Evolutionary conservation across 805 yeast genomes (phyloP).

Genomic region (Yarrowia phangngaensis): DNA sequence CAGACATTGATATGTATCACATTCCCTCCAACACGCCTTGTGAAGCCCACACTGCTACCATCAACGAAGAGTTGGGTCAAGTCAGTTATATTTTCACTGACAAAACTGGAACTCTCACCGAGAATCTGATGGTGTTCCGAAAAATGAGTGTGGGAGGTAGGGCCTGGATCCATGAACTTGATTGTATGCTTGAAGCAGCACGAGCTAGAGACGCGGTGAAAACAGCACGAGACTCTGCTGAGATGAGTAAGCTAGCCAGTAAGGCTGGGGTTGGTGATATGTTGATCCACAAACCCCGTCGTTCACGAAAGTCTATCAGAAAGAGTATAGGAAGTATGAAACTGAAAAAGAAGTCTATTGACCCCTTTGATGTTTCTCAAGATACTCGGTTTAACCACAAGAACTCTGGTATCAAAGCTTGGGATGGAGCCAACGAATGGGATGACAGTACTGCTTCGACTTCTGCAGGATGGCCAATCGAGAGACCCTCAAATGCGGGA

Average conservation of each 20-base stretch:
- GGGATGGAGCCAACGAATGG: slow-evolving; percentile 16
- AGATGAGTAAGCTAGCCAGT: slow-evolving; percentile 12
- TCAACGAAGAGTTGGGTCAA: slow-evolving; percentile 94
- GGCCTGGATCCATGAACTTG: slow-evolving; percentile 82
- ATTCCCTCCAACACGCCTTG: slow-evolving; percentile 81
- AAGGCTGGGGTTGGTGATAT: slow-evolving; percentile 22
- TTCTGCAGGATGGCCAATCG: slow-evolving; percentile 1
- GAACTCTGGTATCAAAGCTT: slow-evolving; percentile 4
- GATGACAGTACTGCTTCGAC: slow-evolving; percentile 5
- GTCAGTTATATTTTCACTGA: slow-evolving; percentile 93
- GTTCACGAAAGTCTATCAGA: slow-evolving; percentile 14
- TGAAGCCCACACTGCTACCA: slow-evolving; percentile 91
- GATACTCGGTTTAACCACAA: slow-evolving; percentile 11
- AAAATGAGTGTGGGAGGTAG: slow-evolving; percentile 84
- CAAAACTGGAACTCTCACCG: slow-evolving; percentile 96
- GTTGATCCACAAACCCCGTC: slow-evolving; percentile 25
- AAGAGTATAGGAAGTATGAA: slow-evolving; percentile 20
- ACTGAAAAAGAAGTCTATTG: slow-evolving; percentile 20
- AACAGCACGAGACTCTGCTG: slow-evolving; percentile 17
- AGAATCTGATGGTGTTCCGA: slow-evolving; percentile 87
- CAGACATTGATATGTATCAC: slow-evolving; percentile 94
- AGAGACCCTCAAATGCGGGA: slow-evolving; percentile 23
- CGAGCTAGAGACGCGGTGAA: slow-evolving; percentile 32
- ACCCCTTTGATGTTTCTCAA: slow-evolving; percentile 12
- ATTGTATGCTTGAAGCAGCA: slow-evolving; percentile 41